These are phyloP conservation scores for Trematosphaeria pertusa DNA, from an alignment of 2,329 filamentous ascomycete species.

Conservation along the genomic window DNA sequence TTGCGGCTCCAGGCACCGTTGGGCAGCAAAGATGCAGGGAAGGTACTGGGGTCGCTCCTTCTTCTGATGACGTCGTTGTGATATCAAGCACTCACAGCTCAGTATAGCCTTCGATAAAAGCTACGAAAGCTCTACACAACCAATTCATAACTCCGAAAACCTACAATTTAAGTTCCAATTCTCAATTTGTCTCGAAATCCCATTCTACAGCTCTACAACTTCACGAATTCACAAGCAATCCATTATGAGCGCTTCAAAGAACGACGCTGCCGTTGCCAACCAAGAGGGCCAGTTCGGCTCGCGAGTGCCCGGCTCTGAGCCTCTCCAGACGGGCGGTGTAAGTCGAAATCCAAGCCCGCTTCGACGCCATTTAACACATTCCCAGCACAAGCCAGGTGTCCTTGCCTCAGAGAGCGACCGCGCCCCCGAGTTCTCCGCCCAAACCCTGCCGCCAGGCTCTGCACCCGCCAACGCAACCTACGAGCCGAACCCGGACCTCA, in stretches of 20 bases:
- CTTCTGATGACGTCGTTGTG: neutral
- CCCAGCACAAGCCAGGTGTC: conserved; percentile 68
- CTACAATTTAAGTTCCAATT: too few species aligned
- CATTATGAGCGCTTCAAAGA: conserved; percentile 53
- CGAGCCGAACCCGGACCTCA: conserved; percentile 52
- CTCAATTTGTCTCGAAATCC: too few species aligned
- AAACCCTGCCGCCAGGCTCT: conserved; percentile 67
- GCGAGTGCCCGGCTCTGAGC: conserved; percentile 58
- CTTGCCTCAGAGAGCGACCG: conserved; percentile 63
- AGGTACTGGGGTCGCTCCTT: too few species aligned
- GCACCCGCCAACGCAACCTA: conserved; percentile 62
- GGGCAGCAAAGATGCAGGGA: too few species aligned
- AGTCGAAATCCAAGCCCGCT: too few species aligned
- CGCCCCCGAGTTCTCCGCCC: conserved; percentile 67
- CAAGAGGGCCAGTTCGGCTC: conserved; percentile 60
- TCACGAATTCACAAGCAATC: too few species aligned
- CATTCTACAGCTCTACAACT: too few species aligned
- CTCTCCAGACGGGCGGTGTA: conserved; percentile 50
- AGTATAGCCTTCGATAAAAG: neutral
- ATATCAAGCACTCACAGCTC: neutral
- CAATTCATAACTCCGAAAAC: too few species aligned
- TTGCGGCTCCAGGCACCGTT: too few species aligned
- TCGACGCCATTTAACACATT: too few species aligned
- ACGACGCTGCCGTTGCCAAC: conserved; percentile 59
- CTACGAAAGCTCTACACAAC: neutral